A percentile compares a stretch with the other conserved stretches of the same genome.
Conservation (phyloP, 2,329 filamentous ascomycete species). For the Albifimbria verrucaria region DNA sequence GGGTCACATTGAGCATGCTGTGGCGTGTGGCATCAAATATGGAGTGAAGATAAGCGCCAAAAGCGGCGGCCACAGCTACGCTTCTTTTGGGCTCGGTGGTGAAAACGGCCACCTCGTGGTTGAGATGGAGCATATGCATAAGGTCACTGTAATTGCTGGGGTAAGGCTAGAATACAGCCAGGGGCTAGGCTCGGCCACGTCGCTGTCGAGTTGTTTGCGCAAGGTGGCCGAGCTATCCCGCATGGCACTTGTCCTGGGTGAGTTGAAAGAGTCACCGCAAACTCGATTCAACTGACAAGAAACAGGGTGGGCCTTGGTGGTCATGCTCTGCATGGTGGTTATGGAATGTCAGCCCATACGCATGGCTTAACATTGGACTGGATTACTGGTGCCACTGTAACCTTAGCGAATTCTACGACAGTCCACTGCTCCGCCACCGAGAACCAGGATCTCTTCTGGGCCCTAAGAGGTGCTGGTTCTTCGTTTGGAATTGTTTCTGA, state of each 20-base stretch:
- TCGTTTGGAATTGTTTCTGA: constrained; percentile 27
- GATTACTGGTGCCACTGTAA: constrained; percentile 22
- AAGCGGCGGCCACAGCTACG: constrained; percentile 53
- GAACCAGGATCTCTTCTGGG: constrained; percentile 25
- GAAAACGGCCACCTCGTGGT: constrained; percentile 38
- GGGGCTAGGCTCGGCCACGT: constrained; percentile 50
- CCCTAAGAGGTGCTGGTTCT: constrained; percentile 25
- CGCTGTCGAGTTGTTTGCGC: constrained; percentile 33
- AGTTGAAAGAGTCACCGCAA: constrained; percentile 28
- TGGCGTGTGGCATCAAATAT: constrained; percentile 39
- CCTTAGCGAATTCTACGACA: constrained; percentile 21
- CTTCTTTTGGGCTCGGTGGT: constrained; percentile 42
- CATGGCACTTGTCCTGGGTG: constrained; percentile 52
- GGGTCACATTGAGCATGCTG: constrained; percentile 39
- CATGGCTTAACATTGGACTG: constrained; percentile 24
- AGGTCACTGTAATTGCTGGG: constrained; percentile 15
- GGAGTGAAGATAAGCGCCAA: constrained; percentile 47
- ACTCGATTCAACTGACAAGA: constrained; percentile 7
- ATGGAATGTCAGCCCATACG: constrained; percentile 24
- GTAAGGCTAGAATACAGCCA: constrained; percentile 25
- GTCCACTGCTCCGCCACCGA: constrained; percentile 18
- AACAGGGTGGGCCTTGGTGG: constrained; percentile 23
- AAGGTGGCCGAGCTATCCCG: constrained; percentile 37
- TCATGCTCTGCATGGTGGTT: constrained; percentile 25
- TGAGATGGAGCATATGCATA: constrained; percentile 35